Evolutionary conservation across 2,329 filamentous ascomycete genomes (phyloP).

Genomic region (Pseudocercospora fijiensis): DNA sequence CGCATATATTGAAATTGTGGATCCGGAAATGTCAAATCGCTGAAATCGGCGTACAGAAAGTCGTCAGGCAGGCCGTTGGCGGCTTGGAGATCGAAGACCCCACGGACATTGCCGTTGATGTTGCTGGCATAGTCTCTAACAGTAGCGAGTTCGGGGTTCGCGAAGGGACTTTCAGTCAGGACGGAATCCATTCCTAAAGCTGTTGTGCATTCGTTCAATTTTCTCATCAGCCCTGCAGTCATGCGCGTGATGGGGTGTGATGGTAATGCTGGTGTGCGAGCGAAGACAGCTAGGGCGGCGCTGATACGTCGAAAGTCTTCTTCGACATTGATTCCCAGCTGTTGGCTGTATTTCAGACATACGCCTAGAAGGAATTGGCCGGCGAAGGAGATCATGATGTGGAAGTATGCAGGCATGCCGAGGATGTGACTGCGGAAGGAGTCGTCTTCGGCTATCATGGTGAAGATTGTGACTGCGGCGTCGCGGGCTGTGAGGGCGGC

Average conservation of each 20-base stretch:
- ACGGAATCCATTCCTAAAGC: slow-evolving; percentile 18
- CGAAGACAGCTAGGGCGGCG: slow-evolving; percentile 20
- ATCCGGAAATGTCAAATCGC: slow-evolving; percentile 15
- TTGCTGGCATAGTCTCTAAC: neutral
- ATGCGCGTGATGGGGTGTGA: slow-evolving; percentile 21
- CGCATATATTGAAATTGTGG: slow-evolving; percentile 10
- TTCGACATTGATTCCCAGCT: slow-evolving; percentile 21
- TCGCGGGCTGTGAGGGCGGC: slow-evolving; percentile 50
- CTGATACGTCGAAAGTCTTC: slow-evolving; percentile 19
- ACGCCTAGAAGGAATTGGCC: slow-evolving; percentile 55
- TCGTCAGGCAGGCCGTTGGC: slow-evolving; percentile 15
- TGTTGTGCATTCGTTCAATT: slow-evolving; percentile 20
- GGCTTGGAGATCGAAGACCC: slow-evolving; percentile 9
- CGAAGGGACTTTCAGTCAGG: slow-evolving; percentile 26
- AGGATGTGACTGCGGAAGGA: slow-evolving; percentile 44
- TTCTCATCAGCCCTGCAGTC: slow-evolving; percentile 20
- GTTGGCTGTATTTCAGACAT: slow-evolving; percentile 44
- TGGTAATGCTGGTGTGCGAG: slow-evolving; percentile 14
- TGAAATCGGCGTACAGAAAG: slow-evolving; percentile 15
- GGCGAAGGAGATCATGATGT: slow-evolving; percentile 56
- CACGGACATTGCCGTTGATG: neutral
- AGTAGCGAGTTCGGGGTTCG: neutral
- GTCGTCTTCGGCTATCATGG: slow-evolving; percentile 46
- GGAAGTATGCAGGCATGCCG: slow-evolving; percentile 54
- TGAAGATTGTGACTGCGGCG: slow-evolving; percentile 48